Conservation (phyloP, 1,139 yeast genomes). For the Debaryomycetaceae sp. region DNA sequence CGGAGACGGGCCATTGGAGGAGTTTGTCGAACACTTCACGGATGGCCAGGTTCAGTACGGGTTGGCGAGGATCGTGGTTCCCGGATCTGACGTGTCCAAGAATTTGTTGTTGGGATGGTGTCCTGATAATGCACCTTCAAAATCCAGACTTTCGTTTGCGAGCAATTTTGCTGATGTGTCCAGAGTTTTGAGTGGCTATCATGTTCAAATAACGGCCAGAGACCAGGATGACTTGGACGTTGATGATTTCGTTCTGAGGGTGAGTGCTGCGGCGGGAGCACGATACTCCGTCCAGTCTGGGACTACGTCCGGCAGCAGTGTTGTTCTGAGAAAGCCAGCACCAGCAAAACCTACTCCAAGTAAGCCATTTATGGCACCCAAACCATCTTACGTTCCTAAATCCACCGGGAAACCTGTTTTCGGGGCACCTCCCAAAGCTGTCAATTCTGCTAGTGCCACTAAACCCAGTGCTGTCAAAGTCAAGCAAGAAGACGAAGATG, state of each 20-base stretch:
- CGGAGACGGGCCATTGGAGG: slow-evolving; percentile 67
- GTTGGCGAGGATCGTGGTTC: slow-evolving; percentile 80
- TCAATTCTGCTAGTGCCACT: slow-evolving; percentile 7
- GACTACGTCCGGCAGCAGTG: slow-evolving; percentile 7
- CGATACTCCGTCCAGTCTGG: slow-evolving; percentile 67
- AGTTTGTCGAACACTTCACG: slow-evolving; percentile 76
- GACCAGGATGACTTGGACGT: slow-evolving; percentile 86
- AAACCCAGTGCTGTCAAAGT: slow-evolving; percentile 8
- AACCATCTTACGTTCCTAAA: slow-evolving; percentile 32
- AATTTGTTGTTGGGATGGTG: slow-evolving; percentile 90
- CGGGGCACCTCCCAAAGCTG: slow-evolving; percentile 23
- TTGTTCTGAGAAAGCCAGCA: slow-evolving; percentile 1
- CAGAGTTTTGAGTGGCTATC: slow-evolving; percentile 72
- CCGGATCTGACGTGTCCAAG: slow-evolving; percentile 85
- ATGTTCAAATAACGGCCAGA: slow-evolving; percentile 95
- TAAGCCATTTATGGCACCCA: slow-evolving; percentile 15
- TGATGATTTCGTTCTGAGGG: slow-evolving; percentile 66
- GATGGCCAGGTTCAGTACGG: slow-evolving; percentile 93
- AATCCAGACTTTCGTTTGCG: slow-evolving; percentile 71
- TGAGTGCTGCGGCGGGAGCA: slow-evolving; percentile 94
- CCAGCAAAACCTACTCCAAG: slow-evolving; percentile 19
- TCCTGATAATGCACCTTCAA: slow-evolving; percentile 80
- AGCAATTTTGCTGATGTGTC: slow-evolving; percentile 73
- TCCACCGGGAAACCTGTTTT: slow-evolving; percentile 41
- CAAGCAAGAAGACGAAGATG: slow-evolving; percentile 46